phyloP scores from a whole-genome alignment of 306 rosid species.

The Spatholobus suberectus region DNA sequence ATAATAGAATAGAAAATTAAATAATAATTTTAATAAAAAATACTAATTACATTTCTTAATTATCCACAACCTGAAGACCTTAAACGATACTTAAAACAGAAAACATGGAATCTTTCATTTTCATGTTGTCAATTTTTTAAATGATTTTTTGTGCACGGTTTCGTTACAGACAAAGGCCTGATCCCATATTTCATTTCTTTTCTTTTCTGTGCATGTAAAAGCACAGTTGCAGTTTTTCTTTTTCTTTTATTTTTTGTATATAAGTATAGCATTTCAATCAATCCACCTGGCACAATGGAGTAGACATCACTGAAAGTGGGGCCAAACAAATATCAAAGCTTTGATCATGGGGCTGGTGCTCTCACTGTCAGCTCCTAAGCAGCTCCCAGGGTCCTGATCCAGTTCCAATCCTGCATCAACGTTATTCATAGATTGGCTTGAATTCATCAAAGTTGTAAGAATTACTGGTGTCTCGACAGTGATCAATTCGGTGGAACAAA shows the following conservation, averaged over 20 bases:
- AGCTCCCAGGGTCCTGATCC: slow-evolving; percentile 82
- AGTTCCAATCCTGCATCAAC: slow-evolving; percentile 69
- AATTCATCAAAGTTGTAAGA: background rate
- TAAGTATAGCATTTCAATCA: slow-evolving; percentile 17
- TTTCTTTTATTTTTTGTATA: background rate
- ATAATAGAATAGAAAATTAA: too few relatives aligned
- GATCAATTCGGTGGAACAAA: background rate
- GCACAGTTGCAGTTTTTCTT: background rate
- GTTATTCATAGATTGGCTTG: background rate
- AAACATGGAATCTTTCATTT: background rate
- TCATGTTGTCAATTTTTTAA: background rate
- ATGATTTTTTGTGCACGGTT: background rate
- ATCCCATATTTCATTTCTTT: background rate
- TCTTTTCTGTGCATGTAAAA: background rate
- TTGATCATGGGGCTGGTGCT: background rate
- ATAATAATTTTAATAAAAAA: too few relatives aligned
- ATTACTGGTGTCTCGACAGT: background rate
- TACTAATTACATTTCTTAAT: too few relatives aligned
- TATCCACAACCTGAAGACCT: background rate
- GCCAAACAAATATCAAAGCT: background rate
- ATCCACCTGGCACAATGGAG: background rate
- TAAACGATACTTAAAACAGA: background rate
- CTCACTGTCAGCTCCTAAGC: slow-evolving; percentile 46
- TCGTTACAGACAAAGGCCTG: background rate
- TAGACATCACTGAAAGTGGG: background rate